These are phyloP conservation scores for Cardamine resedifolia DNA, from an alignment of 345 rosid species.

Conservation along the genomic window DNA sequence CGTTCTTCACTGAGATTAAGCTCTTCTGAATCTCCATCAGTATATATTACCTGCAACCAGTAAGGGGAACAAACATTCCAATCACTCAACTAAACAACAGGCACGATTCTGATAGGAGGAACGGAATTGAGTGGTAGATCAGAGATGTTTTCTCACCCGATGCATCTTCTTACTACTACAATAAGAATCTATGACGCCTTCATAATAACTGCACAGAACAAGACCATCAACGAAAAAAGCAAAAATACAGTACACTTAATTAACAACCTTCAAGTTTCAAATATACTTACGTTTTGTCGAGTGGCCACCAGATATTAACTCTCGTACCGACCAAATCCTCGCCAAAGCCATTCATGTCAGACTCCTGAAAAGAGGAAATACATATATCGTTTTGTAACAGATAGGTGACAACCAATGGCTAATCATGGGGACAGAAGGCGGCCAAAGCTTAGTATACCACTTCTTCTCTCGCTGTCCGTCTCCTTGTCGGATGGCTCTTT, in stretches of 20 bases:
- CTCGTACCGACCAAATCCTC: conserved; percentile 52
- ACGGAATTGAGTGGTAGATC: background rate
- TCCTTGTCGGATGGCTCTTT: conserved; percentile 44
- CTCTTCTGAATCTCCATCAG: conserved; percentile 69
- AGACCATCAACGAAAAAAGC: conserved; percentile 21
- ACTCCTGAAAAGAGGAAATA: conserved; percentile 37
- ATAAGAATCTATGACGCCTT: conserved; percentile 58
- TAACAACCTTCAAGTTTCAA: background rate
- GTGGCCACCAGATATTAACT: conserved; percentile 76
- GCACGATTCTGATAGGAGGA: background rate
- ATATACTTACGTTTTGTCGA: conserved; percentile 56
- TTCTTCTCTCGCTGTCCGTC: conserved; percentile 43
- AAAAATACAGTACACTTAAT: background rate
- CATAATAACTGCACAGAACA: conserved; percentile 57
- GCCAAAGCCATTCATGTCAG: conserved; percentile 34
- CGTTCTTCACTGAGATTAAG: conserved; percentile 55
- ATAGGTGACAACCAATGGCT: conserved; percentile 8
- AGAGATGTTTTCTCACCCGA: conserved; percentile 49
- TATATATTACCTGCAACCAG: conserved; percentile 52
- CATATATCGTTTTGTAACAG: conserved; percentile 3
- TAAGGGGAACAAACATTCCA: conserved; percentile 16
- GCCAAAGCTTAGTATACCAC: conserved; percentile 39
- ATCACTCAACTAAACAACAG: conserved; percentile 14
- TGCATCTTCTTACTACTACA: conserved; percentile 50
- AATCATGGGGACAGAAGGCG: background rate